Evolutionary conservation across 2,329 filamentous ascomycete species (phyloP).

Genomic region (Claviceps fusiformis): DNA sequence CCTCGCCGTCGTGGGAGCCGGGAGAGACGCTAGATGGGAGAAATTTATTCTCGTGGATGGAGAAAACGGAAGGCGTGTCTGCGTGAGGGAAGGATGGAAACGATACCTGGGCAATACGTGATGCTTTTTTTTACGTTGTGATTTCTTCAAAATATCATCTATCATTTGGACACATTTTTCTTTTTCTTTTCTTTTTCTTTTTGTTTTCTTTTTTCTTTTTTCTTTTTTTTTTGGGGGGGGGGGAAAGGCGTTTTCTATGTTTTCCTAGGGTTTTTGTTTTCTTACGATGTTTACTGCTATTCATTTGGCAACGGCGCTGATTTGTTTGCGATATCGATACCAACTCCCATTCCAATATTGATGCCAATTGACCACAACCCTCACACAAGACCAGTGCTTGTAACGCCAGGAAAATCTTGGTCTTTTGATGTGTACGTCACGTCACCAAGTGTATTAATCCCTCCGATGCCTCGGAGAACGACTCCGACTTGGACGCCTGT

Average conservation of each 20-base stretch:
- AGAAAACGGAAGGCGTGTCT: slow-evolving; percentile 52
- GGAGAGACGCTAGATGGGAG: slow-evolving; percentile 74
- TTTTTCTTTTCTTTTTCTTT: too few relatives aligned
- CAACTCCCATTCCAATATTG: neutral
- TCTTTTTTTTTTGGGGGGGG: neutral
- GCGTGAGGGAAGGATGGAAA: slow-evolving; percentile 69
- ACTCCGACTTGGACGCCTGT: slow-evolving; percentile 11
- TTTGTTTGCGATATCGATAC: neutral
- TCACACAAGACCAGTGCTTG: too few relatives aligned
- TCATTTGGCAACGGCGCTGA: neutral
- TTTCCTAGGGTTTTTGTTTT: neutral
- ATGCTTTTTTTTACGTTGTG: neutral
- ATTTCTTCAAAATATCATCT: too few relatives aligned
- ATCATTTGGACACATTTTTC: too few relatives aligned
- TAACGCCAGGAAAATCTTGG: neutral
- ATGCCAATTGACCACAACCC: neutral
- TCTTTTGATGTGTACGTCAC: neutral
- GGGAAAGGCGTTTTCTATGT: neutral
- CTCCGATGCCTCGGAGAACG: slow-evolving; percentile 3
- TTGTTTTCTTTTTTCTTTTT: too few relatives aligned
- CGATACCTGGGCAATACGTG: slow-evolving; percentile 46
- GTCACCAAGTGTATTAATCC: slow-evolving; percentile 7
- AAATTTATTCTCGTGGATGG: slow-evolving; percentile 62
- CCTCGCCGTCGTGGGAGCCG: slow-evolving; percentile 65
- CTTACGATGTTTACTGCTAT: neutral